Conservation (phyloP, 129 eudicot species). For the Lactuca sativa region DNA sequence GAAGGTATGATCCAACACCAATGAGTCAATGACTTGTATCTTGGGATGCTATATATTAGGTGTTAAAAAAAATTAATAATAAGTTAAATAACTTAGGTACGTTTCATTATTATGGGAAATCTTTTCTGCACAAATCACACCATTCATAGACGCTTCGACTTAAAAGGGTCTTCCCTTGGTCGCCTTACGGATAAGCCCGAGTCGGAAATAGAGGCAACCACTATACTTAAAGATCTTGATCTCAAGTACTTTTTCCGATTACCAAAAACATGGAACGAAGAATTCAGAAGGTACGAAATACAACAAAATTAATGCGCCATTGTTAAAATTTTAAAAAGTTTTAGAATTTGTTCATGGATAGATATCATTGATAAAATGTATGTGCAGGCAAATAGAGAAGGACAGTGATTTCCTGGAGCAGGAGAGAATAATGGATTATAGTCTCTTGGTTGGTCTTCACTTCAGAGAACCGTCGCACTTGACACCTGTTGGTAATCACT, state of each 20-base stretch:
- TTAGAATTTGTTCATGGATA: not conserved
- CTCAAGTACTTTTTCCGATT: slow-evolving; percentile 84
- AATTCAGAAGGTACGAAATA: slow-evolving; percentile 57
- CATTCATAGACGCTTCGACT: slow-evolving; percentile 83
- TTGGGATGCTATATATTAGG: not conserved
- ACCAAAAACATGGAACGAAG: slow-evolving; percentile 85
- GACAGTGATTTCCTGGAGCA: slow-evolving; percentile 92
- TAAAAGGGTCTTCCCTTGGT: slow-evolving; percentile 97
- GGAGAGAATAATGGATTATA: slow-evolving; percentile 95
- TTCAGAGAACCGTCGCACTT: slow-evolving; percentile 55
- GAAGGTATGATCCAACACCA: slow-evolving; percentile 53
- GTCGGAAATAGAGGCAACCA: slow-evolving; percentile 78
- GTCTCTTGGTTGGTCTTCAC: slow-evolving; percentile 89
- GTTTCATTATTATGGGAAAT: slow-evolving; percentile 97
- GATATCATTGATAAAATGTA: not conserved
- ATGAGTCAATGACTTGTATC: not conserved
- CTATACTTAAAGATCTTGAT: slow-evolving; percentile 95
- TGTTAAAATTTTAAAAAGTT: not conserved
- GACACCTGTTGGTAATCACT: slow-evolving; percentile 35
- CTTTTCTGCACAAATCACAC: slow-evolving; percentile 68
- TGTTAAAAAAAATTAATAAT: not conserved
- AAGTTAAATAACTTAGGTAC: slow-evolving; percentile 43
- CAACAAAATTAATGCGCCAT: not conserved
- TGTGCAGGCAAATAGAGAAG: slow-evolving; percentile 77
- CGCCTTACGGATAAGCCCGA: slow-evolving; percentile 91